Conservation (phyloP, 2,329 filamentous ascomycete genomes). For the Cladosporium phlei region DNA sequence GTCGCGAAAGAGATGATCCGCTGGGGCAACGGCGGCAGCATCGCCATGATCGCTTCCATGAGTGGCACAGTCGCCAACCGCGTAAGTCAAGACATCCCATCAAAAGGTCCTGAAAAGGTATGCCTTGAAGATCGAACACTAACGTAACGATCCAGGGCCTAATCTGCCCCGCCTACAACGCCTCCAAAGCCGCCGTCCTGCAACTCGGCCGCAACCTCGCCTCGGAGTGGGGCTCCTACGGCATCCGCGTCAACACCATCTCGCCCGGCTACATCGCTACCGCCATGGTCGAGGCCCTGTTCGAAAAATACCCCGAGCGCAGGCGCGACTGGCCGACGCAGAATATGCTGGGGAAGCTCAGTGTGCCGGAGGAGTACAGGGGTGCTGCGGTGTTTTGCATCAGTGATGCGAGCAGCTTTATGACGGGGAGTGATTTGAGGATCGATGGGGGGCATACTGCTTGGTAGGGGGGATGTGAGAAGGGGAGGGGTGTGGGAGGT, state of each 20-base stretch:
- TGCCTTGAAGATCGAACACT: neutral
- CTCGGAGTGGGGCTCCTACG: conserved; percentile 65
- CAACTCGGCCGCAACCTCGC: conserved; percentile 68
- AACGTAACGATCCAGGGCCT: conserved; percentile 48
- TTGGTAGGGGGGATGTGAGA: conserved; percentile 40
- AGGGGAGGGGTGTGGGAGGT: too few relatives aligned
- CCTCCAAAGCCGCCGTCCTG: conserved; percentile 68
- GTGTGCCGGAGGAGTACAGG: conserved; percentile 34
- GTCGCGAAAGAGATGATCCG: conserved; percentile 60
- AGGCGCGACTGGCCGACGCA: conserved; percentile 68
- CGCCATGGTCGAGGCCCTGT: conserved; percentile 77
- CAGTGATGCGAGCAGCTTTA: conserved; percentile 46
- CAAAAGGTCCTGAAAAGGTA: too few relatives aligned
- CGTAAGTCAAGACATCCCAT: conserved; percentile 43
- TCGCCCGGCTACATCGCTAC: conserved; percentile 77
- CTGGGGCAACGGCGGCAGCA: conserved; percentile 56
- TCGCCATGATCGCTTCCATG: conserved; percentile 61
- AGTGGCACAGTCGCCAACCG: conserved; percentile 57
- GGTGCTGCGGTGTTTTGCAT: conserved; percentile 37
- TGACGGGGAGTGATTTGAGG: conserved; percentile 51
- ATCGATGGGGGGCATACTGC: conserved; percentile 53
- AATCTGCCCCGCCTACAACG: conserved; percentile 67
- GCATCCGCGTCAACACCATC: conserved; percentile 76
- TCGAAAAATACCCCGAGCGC: conserved; percentile 67
- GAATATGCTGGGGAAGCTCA: conserved; percentile 66